phyloP scores from a whole-genome alignment of 352 stramenopile species.

The Thalassiosira livingstoniorum region DNA sequence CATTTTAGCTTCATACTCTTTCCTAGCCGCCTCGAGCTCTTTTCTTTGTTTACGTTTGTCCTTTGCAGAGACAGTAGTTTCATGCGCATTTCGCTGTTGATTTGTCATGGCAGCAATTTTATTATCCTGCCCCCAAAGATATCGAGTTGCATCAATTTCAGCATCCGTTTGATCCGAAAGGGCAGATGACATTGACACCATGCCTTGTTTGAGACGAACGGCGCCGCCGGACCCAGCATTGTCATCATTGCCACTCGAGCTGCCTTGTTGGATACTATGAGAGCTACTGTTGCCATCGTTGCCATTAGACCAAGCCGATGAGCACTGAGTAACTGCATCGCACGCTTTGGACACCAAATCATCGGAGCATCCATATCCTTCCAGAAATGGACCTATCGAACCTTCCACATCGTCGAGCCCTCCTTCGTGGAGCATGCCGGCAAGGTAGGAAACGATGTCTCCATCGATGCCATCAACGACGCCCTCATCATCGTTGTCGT shows the following conservation, averaged over 20 bases:
- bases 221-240: background rate
- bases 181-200: conserved; percentile 74
- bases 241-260: background rate
- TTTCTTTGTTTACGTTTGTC: conserved; percentile 80
- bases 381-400: conserved; percentile 60
- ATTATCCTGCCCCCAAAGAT: conserved; percentile 75
- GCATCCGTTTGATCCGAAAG: conserved; percentile 60
- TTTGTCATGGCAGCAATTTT: conserved; percentile 76
- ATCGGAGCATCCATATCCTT: conserved; percentile 58
- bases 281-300: conserved; percentile 14
- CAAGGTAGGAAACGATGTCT: conserved; percentile 62
- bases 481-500: conserved; percentile 6
- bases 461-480: conserved; percentile 24
- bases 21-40: conserved; percentile 68
- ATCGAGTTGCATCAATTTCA: conserved; percentile 71
- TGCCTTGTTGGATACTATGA: background rate
- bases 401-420: conserved; percentile 50
- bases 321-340: conserved; percentile 30
- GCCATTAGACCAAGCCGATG: background rate
- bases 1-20: conserved; percentile 71
- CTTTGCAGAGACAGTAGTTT: conserved; percentile 71
- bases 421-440: conserved; percentile 58
- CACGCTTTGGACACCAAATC: conserved; percentile 46
- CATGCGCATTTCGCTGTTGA: conserved; percentile 67
- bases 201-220: conserved; percentile 72